Base-by-base conservation (phyloP, 805 yeast species). In the Sugiyamaella qingdaonensis region DNA sequence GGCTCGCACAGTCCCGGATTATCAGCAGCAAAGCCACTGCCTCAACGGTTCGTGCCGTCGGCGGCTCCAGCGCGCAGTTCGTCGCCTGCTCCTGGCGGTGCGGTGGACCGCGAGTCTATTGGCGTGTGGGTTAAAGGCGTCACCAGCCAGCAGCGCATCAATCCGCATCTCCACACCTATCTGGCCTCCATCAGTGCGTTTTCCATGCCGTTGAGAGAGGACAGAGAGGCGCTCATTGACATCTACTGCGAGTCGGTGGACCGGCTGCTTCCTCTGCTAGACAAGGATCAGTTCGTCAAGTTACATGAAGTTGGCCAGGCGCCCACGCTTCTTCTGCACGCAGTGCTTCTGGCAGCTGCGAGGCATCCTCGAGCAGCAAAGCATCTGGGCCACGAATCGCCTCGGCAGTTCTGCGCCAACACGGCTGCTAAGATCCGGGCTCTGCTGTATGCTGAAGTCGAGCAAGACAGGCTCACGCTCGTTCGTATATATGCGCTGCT, bases 311-410 rank as follows among this genome's bases (percentile, higher is more conserved):
- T 56, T 51, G 72, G 63, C 55, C 68, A 64, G 60, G 74, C 66
- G 62, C 79, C 64, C 1, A 73, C 74, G 8, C 58, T 74, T 16
- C 64, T 76, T 31, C 54, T 71, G 16, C 76, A 75, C 52, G 75
- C 78, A 1, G 71, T 77, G 35, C 64, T 76, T n/a, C 60, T 76
- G 18, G 68, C 66, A 10, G 73, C 77, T 0, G 70, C 77, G 9
- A 61, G 77, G 16, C 76, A 76, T 52, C 69, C 70, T 1, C 60
- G 64, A 11, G 73, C 76, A 7, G 58, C 56, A 11, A 56, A 55
- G 33, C 62, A 61, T 34, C 54, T 73, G 4, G 64, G 61, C 10
- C 54, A 57, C 16, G 69, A 68, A 45, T 44, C 64, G 9, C 62
- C 70, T 29, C 60, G 67, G 21, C 63, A 63, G 48, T 69, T 68